Conservation (phyloP, 805 yeast species). For the Starmerella bombi region DNA sequence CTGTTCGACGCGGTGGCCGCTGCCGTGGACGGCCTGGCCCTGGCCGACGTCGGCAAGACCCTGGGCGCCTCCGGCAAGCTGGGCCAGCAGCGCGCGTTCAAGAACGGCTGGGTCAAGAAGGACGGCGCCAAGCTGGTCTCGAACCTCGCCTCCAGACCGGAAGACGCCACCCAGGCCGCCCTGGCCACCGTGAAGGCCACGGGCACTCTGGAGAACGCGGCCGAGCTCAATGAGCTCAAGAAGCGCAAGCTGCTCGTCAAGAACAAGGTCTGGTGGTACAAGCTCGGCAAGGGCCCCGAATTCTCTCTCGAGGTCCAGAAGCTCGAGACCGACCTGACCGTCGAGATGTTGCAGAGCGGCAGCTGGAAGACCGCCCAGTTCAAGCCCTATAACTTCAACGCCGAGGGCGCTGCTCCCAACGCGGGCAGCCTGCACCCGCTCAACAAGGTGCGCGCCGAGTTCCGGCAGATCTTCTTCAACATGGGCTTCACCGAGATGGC, state of each 20-base stretch:
- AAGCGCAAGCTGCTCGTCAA: conserved; percentile 76
- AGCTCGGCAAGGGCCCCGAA: conserved; percentile 66
- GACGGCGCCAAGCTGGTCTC: conserved; percentile 68
- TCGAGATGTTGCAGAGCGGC: conserved; percentile 78
- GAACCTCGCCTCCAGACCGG: conserved; percentile 40
- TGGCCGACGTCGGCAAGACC: conserved; percentile 49
- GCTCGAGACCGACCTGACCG: conserved; percentile 84
- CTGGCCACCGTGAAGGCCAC: conserved; percentile 39
- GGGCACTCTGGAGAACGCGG: conserved; percentile 48
- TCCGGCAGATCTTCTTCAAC: conserved; percentile 91
- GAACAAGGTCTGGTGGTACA: conserved; percentile 62
- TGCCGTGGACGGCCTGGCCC: conserved; percentile 65
- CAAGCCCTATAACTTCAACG: conserved; percentile 90
- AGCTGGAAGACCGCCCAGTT: conserved; percentile 73
- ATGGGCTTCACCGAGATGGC: conserved; percentile 99
- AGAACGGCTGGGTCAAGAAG: conserved; percentile 90
- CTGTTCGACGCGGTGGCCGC: conserved; percentile 60
- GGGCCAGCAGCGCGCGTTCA: conserved; percentile 96
- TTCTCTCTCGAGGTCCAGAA: conserved; percentile 70
- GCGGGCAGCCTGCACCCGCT: conserved; percentile 95
- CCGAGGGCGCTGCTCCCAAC: conserved; percentile 77
- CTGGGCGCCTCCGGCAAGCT: conserved; percentile 76
- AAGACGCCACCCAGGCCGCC: conserved; percentile 53
- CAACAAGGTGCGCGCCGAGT: conserved; percentile 93
- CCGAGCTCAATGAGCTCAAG: conserved; percentile 71